A percentile compares a stretch with the other conserved stretches of the same genome.
phyloP scores from a whole-genome alignment of 495 filamentous ascomycete species.

The Xylaria cubensis region DNA sequence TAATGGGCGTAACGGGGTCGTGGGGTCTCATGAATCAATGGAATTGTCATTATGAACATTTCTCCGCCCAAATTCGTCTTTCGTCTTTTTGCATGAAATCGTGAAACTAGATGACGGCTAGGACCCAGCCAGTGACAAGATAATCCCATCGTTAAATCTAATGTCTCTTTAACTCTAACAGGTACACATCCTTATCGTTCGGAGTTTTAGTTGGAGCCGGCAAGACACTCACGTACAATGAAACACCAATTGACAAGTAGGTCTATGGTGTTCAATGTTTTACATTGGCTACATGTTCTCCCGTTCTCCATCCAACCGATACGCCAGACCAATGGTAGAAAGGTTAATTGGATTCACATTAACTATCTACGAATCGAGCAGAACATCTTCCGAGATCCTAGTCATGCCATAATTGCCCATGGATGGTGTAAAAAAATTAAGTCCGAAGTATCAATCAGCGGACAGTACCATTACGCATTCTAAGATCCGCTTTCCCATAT shows the following conservation, averaged over 20 bases:
- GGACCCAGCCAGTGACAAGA: not conserved
- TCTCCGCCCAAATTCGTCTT: slow-evolving; percentile 25
- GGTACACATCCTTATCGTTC: not conserved
- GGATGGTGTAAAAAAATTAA: not conserved
- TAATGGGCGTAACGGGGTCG: slow-evolving; percentile 44
- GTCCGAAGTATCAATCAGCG: not conserved
- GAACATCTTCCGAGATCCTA: not conserved
- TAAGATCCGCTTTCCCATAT: not conserved
- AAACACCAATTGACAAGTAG: not conserved
- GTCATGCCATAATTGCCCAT: not conserved
- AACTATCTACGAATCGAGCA: not conserved
- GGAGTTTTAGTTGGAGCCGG: not conserved
- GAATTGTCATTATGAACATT: slow-evolving; percentile 42
- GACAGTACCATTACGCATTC: not conserved
- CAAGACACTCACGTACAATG: not conserved
- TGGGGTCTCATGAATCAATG: slow-evolving; percentile 46
- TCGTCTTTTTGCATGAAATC: not conserved
- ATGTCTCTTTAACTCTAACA: not conserved
- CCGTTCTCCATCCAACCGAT: not conserved
- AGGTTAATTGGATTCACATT: not conserved
- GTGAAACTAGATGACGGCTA: not conserved
- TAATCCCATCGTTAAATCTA: not conserved
- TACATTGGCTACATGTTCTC: not conserved
- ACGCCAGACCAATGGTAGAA: not conserved
- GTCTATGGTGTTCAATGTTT: not conserved